These are phyloP conservation scores for Debaryomyces sp. DNA, from an alignment of 1,139 yeast genomes.

Conservation along the genomic window DNA sequence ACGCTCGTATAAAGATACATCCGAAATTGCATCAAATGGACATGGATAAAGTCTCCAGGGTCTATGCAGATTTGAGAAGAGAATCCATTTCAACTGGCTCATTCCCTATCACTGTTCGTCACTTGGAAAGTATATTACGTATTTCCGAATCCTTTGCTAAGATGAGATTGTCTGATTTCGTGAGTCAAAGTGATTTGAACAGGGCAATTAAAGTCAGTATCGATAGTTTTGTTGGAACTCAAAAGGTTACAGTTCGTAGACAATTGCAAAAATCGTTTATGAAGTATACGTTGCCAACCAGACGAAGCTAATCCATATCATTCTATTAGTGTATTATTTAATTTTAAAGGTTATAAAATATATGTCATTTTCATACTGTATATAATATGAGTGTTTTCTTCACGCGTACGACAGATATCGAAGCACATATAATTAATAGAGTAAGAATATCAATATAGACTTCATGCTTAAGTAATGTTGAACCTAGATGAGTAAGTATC, in stretches of 20 bases:
- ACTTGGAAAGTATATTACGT: constrained; percentile 91
- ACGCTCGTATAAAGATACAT: constrained; percentile 75
- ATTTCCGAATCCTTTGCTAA: constrained; percentile 93
- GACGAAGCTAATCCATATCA: constrained; percentile 18
- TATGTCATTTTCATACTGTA: constrained; percentile 2
- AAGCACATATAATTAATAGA: not conserved
- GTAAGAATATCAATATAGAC: not conserved
- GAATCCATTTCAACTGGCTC: constrained; percentile 93
- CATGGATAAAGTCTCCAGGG: constrained; percentile 88
- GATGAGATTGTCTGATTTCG: constrained; percentile 93
- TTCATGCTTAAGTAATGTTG: constrained; percentile 22
- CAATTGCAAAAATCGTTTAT: constrained; percentile 85
- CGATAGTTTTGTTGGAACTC: constrained; percentile 94
- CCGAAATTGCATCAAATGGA: constrained; percentile 93
- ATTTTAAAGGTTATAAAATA: not conserved
- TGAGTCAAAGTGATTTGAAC: constrained; percentile 82
- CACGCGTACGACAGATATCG: constrained; percentile 2
- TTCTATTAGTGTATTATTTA: constrained; percentile 6
- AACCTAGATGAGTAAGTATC: constrained; percentile 42
- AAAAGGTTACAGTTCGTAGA: constrained; percentile 86
- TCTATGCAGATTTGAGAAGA: constrained; percentile 90
- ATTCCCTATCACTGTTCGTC: constrained; percentile 97
- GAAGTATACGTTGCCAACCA: constrained; percentile 72
- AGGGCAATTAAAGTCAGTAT: constrained; percentile 91
- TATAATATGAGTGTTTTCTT: not conserved